These are phyloP conservation scores for Camellia lanceoleosa DNA, from an alignment of 148 eudicot genomes.

Conservation along the genomic window DNA sequence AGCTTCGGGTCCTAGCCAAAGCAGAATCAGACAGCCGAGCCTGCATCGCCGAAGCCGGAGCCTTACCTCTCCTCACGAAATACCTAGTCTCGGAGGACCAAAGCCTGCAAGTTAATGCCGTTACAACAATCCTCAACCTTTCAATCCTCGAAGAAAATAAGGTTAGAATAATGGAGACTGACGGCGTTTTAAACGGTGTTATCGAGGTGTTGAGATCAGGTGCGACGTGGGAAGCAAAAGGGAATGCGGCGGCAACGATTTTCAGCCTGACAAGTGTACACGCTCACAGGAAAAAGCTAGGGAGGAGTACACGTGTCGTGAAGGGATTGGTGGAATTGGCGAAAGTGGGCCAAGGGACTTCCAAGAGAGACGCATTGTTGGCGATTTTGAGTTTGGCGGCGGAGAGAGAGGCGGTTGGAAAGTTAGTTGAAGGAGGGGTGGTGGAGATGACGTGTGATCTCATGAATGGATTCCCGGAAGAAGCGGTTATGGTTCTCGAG, in stretches of 20 bases:
- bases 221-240: conserved; percentile 91
- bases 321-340: conserved; percentile 75
- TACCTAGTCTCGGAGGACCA: conserved; percentile 52
- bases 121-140: conserved; percentile 72
- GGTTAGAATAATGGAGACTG: conserved; percentile 68
- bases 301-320: conserved; percentile 63
- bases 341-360: conserved; percentile 43
- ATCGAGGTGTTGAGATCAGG: conserved; percentile 71
- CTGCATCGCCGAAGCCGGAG: conserved; percentile 77
- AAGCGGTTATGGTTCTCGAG: conserved; percentile 59
- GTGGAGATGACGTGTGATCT: conserved; percentile 48
- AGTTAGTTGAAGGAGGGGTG: conserved; percentile 62
- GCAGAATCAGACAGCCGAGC: conserved; percentile 72
- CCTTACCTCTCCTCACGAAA: conserved; percentile 49
- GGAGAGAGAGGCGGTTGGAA: conserved; percentile 70
- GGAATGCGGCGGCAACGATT: conserved; percentile 84
- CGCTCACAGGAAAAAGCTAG: conserved; percentile 52
- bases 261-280: conserved; percentile 67
- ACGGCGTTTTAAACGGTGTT: conserved; percentile 65
- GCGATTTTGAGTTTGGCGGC: conserved; percentile 72
- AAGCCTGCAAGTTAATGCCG: conserved; percentile 66
- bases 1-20: conserved; percentile 80
- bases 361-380: conserved; percentile 73
- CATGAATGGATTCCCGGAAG: conserved; percentile 58
- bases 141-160: conserved; percentile 76